Percentiles rank a stretch among this genome's conserved stretches.
phyloP scores from a whole-genome alignment of 352 stramenopile species.

The Salisapilia sapeloensis region DNA sequence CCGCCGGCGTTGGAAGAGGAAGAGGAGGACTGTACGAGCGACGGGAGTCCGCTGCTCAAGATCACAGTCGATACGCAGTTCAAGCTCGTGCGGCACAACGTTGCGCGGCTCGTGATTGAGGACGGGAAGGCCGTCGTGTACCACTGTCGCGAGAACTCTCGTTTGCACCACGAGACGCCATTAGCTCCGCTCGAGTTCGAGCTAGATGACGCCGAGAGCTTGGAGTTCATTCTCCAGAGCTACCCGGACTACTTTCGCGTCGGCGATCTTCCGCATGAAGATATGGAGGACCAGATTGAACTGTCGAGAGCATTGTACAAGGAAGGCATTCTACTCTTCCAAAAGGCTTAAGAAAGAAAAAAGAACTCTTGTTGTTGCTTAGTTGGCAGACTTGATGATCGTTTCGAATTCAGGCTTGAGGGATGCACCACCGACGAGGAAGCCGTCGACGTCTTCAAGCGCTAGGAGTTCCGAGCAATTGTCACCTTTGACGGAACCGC shows the following conservation, averaged over 20 bases:
- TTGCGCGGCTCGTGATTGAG: constrained; percentile 57
- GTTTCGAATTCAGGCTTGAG: constrained; percentile 89
- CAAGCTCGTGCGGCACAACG: constrained; percentile 44
- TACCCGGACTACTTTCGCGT: constrained; percentile 67
- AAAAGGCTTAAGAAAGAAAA: constrained; percentile 20
- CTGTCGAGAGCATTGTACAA: constrained; percentile 54
- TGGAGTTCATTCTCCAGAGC: constrained; percentile 57
- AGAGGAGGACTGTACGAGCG: constrained; percentile 64
- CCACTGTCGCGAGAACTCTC: constrained; percentile 66
- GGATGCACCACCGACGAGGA: constrained; percentile 88
- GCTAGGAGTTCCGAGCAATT: constrained; percentile 84
- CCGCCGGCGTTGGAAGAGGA: constrained; percentile 51
- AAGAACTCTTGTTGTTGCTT: too few relatives aligned
- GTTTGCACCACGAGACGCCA: constrained; percentile 49
- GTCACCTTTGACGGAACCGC: constrained; percentile 83
- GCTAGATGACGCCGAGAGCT: constrained; percentile 60
- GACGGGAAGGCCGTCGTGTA: constrained; percentile 63
- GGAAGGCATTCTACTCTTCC: constrained; percentile 59
- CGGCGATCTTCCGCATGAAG: constrained; percentile 55
- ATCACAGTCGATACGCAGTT: constrained; percentile 67
- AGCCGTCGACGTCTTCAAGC: constrained; percentile 80
- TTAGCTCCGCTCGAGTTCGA: constrained; percentile 65
- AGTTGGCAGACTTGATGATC: constrained; percentile 30
- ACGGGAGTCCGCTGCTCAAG: constrained; percentile 61
- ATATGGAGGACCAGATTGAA: constrained; percentile 51